Evolutionary conservation across 441 rosid genomes (phyloP), one percentile per base, ranked within the genome.

Genomic region (Metrosideros polymorpha): DNA sequence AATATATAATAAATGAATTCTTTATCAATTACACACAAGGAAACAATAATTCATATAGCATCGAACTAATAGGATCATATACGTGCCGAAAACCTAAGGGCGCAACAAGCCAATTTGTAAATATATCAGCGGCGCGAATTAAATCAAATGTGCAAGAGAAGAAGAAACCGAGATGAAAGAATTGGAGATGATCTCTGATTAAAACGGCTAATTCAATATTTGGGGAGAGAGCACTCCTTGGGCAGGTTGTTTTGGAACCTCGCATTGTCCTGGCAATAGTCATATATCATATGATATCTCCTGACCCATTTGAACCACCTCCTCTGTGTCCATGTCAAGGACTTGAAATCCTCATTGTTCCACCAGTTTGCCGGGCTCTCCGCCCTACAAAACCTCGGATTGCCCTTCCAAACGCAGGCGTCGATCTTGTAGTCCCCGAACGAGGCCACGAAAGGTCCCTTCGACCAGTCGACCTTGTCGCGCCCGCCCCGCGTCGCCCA

Each of bases 271-370:
- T 90, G 92, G 79, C 99, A 96, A 87, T 95, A 96, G 51, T 95
- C 99, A 90, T 96, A 95, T 75, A 95, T 87, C 94, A 95, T 55
- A 50, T 92, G 95, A 86, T 96, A 91, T 85, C 90, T 91, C 87
- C 97, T 91, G 13, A 94, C 99, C 98, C 99, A 96, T 88, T 95
- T 93, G 92, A 92, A 93, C 98, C 96, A 93, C 87, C 96, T 93
- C 88, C 91, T 93, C 84, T 96, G 95, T 13, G 55, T 85, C 84
- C 91, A 61, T 35, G 93, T 93, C 14, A 96, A 87, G 45, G 94
- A 91, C 75, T 89, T 90, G 55, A 86, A 94, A 12, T 86, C 86
- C 8, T 88, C 71, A 29, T 88, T 87, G 91, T 95, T 93, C 98
- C 99, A 96, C 99, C 98, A 95, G 82, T 94, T 94, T 13, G 87